Percentiles rank a stretch among this genome's conserved stretches.
Evolutionary conservation across 2,329 filamentous ascomycete genomes (phyloP).

Genomic region (Arachnomyces sp.): DNA sequence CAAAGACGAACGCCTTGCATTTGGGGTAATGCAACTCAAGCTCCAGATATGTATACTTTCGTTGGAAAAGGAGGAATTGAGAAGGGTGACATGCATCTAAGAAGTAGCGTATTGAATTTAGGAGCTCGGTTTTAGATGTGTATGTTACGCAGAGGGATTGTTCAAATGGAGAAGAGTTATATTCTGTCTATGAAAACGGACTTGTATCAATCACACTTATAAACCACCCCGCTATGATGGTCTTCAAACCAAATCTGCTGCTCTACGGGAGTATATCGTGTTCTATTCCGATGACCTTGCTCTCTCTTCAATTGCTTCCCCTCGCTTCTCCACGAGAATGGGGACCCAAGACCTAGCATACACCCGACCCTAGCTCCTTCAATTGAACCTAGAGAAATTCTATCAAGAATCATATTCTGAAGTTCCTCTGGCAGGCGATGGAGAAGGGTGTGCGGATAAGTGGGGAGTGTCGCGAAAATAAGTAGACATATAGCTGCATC

Average conservation of each 20-base stretch:
- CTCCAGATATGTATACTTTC: no score
- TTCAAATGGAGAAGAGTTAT: no score
- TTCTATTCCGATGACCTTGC: conserved; percentile 10
- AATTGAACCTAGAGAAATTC: conserved; percentile 15
- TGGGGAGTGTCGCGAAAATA: conserved; percentile 11
- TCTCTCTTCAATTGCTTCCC: conserved; percentile 14
- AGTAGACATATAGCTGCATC: conserved; percentile 13
- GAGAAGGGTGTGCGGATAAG: conserved; percentile 8
- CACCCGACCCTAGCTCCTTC: conserved; percentile 17
- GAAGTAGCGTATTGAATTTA: no score
- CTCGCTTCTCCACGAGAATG: conserved; percentile 15
- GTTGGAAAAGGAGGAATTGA: no score
- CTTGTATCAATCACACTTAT: conserved; percentile 7
- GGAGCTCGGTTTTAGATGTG: no score
- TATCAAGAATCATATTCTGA: conserved; percentile 17
- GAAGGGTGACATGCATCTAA: no score
- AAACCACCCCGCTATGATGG: conserved; percentile 14
- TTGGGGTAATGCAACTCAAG: no score
- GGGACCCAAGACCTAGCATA: conserved; percentile 13
- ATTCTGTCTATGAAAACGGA: no score
- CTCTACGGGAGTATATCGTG: conserved; percentile 12
- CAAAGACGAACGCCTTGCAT: no score
- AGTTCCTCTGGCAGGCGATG: conserved; percentile 16
- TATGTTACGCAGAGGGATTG: no score
- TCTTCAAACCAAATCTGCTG: conserved; percentile 18